Conservation (phyloP, 768 basidiomycete genomes). For the Tricholoma sp. region DNA sequence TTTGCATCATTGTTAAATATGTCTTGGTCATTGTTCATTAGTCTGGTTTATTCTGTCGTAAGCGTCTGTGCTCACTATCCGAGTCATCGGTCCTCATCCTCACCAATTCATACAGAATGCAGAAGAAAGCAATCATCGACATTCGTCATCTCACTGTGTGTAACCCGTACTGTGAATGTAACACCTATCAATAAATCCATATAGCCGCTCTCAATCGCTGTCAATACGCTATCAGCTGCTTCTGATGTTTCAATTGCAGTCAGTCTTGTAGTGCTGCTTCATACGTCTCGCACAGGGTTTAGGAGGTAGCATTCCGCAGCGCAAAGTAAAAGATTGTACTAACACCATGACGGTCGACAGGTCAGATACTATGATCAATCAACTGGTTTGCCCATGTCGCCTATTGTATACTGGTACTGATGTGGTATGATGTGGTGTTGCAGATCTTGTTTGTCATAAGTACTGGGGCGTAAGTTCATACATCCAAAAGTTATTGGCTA, state of each 20-base stretch:
- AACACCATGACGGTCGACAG: constrained; percentile 13
- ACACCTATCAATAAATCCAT: background rate
- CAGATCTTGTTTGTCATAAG: too few relatives aligned
- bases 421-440: too few relatives aligned
- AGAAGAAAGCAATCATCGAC: constrained; percentile 28
- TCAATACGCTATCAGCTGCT: constrained; percentile 45
- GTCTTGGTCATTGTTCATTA: constrained; percentile 8
- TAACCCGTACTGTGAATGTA: constrained; percentile 1
- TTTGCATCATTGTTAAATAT: background rate
- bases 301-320: constrained; percentile 24
- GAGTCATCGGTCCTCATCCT: background rate
- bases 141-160: constrained; percentile 32
- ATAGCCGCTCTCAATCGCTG: constrained; percentile 42
- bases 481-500: too few relatives aligned
- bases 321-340: background rate
- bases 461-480: too few relatives aligned
- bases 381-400: too few relatives aligned
- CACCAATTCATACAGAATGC: constrained; percentile 22
- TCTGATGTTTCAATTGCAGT: constrained; percentile 46
- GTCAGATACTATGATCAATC: constrained; percentile 49
- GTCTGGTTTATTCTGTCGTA: constrained; percentile 41
- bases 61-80: constrained; percentile 3
- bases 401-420: too few relatives aligned
- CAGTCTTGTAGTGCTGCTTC: constrained; percentile 40
- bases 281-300: constrained; percentile 47